A percentile compares a stretch with the other conserved stretches of the same genome.
Conservation (phyloP, 257 asterid genomes). For the Solanum verrucosum region DNA sequence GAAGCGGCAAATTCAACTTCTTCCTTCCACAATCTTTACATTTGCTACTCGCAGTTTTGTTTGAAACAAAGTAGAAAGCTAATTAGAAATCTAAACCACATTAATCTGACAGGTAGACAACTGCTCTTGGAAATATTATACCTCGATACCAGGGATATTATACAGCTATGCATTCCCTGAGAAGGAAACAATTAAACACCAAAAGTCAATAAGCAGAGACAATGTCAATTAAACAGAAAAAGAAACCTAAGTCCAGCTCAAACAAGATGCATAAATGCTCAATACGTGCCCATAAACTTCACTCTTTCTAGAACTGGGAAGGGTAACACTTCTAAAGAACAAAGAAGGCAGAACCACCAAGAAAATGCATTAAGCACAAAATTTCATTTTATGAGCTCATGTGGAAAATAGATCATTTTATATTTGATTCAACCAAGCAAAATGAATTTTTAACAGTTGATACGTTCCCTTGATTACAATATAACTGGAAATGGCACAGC, state of each 20-base stretch:
- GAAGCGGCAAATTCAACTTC: constrained; percentile 60
- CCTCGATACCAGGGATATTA: constrained; percentile 78
- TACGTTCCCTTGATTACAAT: background rate
- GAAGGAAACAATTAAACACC: background rate
- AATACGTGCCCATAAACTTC: background rate
- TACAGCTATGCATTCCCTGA: constrained; percentile 96
- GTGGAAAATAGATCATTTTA: background rate
- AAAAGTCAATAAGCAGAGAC: background rate
- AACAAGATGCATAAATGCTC: background rate
- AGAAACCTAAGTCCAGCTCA: background rate
- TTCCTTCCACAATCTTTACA: constrained; percentile 55
- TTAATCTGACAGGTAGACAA: background rate
- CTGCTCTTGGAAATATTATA: constrained; percentile 10
- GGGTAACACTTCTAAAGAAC: background rate
- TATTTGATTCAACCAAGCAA: background rate
- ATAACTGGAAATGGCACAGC: background rate
- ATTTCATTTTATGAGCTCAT: background rate
- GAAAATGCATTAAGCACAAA: background rate
- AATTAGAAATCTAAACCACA: background rate
- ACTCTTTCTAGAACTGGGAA: background rate
- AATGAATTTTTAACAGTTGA: background rate
- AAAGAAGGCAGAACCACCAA: background rate
- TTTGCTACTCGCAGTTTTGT: constrained; percentile 50
- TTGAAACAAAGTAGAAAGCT: background rate
- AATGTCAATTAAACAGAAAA: background rate